Evolutionary conservation across 2,329 filamentous ascomycete species (phyloP).

Genomic region (Cladophialophora chaetospira): DNA sequence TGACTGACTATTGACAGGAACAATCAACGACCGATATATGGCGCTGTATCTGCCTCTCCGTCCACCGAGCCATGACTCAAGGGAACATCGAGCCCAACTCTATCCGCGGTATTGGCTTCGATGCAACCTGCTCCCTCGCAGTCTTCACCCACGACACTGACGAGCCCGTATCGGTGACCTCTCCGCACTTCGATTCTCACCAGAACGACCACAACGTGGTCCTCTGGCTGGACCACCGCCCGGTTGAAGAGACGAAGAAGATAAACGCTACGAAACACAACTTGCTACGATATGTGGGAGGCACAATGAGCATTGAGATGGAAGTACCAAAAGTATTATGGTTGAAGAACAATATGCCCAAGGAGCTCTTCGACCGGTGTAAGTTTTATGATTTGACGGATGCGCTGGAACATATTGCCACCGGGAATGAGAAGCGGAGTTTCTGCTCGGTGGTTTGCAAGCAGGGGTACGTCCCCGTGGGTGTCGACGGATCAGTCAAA

Average conservation of each 20-base stretch:
- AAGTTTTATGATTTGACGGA: slow-evolving; percentile 97
- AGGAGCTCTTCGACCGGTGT: slow-evolving; percentile 84
- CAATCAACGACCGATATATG: slow-evolving; percentile 98
- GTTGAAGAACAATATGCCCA: slow-evolving; percentile 98
- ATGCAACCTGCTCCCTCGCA: slow-evolving; percentile 95
- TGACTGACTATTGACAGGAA: slow-evolving; percentile 60
- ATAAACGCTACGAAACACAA: slow-evolving; percentile 94
- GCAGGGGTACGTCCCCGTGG: slow-evolving; percentile 95
- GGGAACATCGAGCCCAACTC: slow-evolving; percentile 73
- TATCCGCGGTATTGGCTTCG: slow-evolving; percentile 91
- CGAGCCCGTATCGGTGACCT: slow-evolving; percentile 87
- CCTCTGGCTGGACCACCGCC: slow-evolving; percentile 94
- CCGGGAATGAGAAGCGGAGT: slow-evolving; percentile 85
- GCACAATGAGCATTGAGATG: slow-evolving; percentile 99
- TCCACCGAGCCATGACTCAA: slow-evolving; percentile 78
- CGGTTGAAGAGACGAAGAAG: slow-evolving; percentile 83
- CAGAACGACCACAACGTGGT: slow-evolving; percentile 92
- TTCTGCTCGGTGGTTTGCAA: slow-evolving; percentile 97
- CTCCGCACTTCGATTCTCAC: slow-evolving; percentile 77
- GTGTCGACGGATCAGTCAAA: slow-evolving; percentile 94
- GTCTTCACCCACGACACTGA: slow-evolving; percentile 89
- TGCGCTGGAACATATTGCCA: slow-evolving; percentile 90
- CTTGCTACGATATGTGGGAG: slow-evolving; percentile 91
- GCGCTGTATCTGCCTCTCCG: slow-evolving; percentile 87
- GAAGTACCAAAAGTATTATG: slow-evolving; percentile 97